phyloP scores from a whole-genome alignment of 306 rosid genomes.

The Vicia villosa region DNA sequence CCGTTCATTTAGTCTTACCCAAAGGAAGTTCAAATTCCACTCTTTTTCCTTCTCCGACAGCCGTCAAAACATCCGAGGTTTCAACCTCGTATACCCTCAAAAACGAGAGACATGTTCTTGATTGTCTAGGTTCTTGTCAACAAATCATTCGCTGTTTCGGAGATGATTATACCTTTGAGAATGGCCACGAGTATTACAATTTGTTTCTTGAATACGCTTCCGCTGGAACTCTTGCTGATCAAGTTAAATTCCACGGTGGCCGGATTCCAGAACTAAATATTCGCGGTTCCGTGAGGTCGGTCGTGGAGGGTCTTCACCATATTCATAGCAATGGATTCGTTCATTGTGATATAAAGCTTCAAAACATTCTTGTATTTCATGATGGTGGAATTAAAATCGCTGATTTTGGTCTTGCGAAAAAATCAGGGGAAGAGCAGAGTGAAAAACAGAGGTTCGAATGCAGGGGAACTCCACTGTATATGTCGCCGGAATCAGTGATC shows the following conservation, averaged over 20 bases:
- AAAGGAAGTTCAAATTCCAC: neutral
- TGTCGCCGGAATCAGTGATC: constrained; percentile 88
- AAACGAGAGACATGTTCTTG: constrained; percentile 68
- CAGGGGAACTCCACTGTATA: constrained; percentile 81
- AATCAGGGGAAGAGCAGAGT: constrained; percentile 48
- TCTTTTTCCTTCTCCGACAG: constrained; percentile 46
- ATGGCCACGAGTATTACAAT: constrained; percentile 56
- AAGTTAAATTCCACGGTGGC: constrained; percentile 52
- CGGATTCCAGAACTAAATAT: constrained; percentile 50
- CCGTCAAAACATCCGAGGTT: constrained; percentile 60
- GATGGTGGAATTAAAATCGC: constrained; percentile 70
- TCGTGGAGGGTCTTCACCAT: constrained; percentile 59
- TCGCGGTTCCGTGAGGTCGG: constrained; percentile 44
- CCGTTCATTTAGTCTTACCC: constrained; percentile 52
- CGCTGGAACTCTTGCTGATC: constrained; percentile 62
- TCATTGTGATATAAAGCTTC: constrained; percentile 89
- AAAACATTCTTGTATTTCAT: constrained; percentile 67
- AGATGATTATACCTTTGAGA: constrained; percentile 49
- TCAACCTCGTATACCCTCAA: constrained; percentile 43
- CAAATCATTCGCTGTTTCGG: constrained; percentile 64
- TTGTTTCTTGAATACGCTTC: constrained; percentile 74
- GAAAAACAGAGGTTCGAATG: constrained; percentile 46
- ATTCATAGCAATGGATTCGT: constrained; percentile 74
- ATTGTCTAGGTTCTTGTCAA: constrained; percentile 52
- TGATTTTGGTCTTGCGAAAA: constrained; percentile 77